Conservation (phyloP, 192 early-diverging fungal genomes). For the Rhizoclosmatium sp. region DNA sequence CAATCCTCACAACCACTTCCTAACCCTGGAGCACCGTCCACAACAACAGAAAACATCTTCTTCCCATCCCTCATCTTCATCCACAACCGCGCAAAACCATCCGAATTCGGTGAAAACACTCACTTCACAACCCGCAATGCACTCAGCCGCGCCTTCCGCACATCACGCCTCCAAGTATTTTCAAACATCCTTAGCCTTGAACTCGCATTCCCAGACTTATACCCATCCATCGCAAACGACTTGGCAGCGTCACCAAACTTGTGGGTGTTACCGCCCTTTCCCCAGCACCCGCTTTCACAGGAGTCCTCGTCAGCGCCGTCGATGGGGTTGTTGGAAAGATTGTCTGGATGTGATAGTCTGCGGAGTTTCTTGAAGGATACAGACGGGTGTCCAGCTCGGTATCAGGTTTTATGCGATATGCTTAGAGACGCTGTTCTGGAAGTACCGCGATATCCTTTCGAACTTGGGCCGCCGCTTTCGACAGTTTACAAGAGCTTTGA, state of each 20-base stretch:
- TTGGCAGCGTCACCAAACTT: slow-evolving; percentile 9
- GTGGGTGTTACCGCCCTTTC: slow-evolving; percentile 28
- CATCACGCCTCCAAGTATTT: slow-evolving; percentile 15
- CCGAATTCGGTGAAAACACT: slow-evolving; percentile 25
- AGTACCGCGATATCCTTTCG: slow-evolving; percentile 30
- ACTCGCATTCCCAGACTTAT: slow-evolving; percentile 2
- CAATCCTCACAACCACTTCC: slow-evolving; percentile 3
- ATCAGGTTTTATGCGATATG: slow-evolving; percentile 26
- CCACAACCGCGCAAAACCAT: slow-evolving; percentile 33
- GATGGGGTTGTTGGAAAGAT: not conserved
- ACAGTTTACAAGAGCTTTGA: not conserved
- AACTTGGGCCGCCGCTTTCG: not conserved
- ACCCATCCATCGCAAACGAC: not conserved
- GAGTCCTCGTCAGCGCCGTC: not conserved
- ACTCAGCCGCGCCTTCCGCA: slow-evolving; percentile 17
- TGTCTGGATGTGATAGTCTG: not conserved
- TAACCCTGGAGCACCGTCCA: not conserved
- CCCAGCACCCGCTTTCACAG: not conserved
- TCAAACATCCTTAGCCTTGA: slow-evolving; percentile 3
- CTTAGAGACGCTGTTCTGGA: slow-evolving; percentile 27
- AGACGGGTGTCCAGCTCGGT: slow-evolving; percentile 24
- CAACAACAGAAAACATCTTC: slow-evolving; percentile 13
- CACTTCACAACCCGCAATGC: not conserved
- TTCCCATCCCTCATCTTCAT: slow-evolving; percentile 36
- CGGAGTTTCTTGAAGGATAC: not conserved